Conservation (phyloP, 495 filamentous ascomycete species). For the Zalerion maritima region DNA sequence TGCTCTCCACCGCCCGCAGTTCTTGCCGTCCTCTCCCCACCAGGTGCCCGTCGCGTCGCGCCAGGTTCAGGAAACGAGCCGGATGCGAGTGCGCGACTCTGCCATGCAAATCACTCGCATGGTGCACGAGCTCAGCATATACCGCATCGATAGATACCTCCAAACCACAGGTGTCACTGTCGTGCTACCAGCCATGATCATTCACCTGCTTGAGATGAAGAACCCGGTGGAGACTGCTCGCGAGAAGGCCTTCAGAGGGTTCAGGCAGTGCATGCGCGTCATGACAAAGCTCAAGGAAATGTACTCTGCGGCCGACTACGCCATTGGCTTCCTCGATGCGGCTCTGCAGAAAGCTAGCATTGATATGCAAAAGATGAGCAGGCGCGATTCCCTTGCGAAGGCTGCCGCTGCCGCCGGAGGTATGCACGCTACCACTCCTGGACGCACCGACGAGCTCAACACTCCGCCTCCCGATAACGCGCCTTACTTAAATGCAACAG, state of each 20-base stretch:
- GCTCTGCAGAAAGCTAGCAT: slow-evolving; percentile 71
- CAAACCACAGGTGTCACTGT: slow-evolving; percentile 83
- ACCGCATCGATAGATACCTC: slow-evolving; percentile 59
- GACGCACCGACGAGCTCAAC: slow-evolving; percentile 12
- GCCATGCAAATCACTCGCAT: slow-evolving; percentile 70
- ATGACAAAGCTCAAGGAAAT: slow-evolving; percentile 67
- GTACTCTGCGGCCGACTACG: slow-evolving; percentile 78
- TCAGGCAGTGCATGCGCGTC: slow-evolving; percentile 75
- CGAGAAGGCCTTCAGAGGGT: slow-evolving; percentile 54
- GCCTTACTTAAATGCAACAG: slow-evolving; percentile 16
- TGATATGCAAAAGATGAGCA: slow-evolving; percentile 12
- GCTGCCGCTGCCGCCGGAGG: neutral
- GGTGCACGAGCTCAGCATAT: slow-evolving; percentile 51
- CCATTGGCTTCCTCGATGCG: slow-evolving; percentile 70
- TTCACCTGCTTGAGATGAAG: slow-evolving; percentile 81
- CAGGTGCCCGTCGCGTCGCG: slow-evolving; percentile 36
- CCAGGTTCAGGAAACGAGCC: slow-evolving; percentile 62
- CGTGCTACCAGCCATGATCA: slow-evolving; percentile 77
- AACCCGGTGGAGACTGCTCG: slow-evolving; percentile 53
- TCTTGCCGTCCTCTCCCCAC: slow-evolving; percentile 55
- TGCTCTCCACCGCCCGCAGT: slow-evolving; percentile 76
- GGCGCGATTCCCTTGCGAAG: slow-evolving; percentile 1
- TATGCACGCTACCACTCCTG: slow-evolving; percentile 1
- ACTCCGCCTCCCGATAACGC: slow-evolving; percentile 30
- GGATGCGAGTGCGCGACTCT: slow-evolving; percentile 61